A percentile compares a stretch with the other conserved stretches of the same genome.
phyloP scores from a whole-genome alignment of 768 basidiomycete genomes.

The Termitomyces sp. region DNA sequence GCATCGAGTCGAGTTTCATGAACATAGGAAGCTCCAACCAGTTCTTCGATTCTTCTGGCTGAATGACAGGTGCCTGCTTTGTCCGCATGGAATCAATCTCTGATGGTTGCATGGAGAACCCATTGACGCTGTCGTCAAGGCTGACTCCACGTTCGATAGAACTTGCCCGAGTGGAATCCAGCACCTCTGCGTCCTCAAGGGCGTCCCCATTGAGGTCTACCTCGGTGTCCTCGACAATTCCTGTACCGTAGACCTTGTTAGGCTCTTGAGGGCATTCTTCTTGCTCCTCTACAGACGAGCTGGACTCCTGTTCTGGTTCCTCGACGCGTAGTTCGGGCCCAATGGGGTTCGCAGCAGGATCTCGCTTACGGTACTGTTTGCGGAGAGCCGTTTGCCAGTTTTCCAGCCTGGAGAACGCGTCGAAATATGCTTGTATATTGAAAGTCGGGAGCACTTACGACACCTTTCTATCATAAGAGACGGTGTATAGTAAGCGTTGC shows the following conservation, averaged over 20 bases:
- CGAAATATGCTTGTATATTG: slow-evolving; percentile 5
- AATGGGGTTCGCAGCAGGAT: slow-evolving; percentile 66
- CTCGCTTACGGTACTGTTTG: slow-evolving; percentile 70
- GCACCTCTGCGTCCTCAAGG: slow-evolving; percentile 7
- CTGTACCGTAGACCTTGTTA: not conserved
- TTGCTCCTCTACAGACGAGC: slow-evolving; percentile 18
- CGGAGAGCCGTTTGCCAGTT: slow-evolving; percentile 78
- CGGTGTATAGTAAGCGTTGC: slow-evolving; percentile 63
- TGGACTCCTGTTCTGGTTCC: slow-evolving; percentile 18
- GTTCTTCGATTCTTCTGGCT: slow-evolving; percentile 41
- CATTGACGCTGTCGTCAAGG: slow-evolving; percentile 12
- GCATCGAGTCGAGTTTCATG: slow-evolving; percentile 67
- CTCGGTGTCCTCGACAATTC: slow-evolving; percentile 1
- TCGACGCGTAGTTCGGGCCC: slow-evolving; percentile 47
- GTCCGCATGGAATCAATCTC: slow-evolving; percentile 11
- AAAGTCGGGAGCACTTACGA: slow-evolving; percentile 6
- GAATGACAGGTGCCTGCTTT: not conserved
- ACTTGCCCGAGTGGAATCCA: slow-evolving; percentile 14
- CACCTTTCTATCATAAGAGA: slow-evolving; percentile 77
- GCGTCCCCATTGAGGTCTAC: slow-evolving; percentile 1
- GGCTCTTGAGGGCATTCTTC: slow-evolving; percentile 12
- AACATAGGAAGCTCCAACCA: slow-evolving; percentile 72
- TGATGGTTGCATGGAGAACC: slow-evolving; percentile 12
- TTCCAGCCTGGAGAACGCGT: slow-evolving; percentile 42
- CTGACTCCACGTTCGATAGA: slow-evolving; percentile 15